Evolutionary conservation across 1,139 yeast species (phyloP).

Genomic region (Pichia sp.): DNA sequence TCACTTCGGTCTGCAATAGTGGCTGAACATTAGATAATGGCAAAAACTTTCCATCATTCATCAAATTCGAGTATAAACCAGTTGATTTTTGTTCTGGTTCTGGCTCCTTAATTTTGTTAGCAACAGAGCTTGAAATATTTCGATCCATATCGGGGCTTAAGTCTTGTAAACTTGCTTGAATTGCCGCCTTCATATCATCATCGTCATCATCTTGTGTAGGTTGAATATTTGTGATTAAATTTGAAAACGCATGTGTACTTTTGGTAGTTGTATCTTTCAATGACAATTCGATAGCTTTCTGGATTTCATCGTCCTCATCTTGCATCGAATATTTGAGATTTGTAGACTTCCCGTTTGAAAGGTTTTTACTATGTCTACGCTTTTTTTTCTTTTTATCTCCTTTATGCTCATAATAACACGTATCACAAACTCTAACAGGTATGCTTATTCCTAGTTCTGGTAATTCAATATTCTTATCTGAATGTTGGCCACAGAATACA

Average conservation of each 20-base stretch:
- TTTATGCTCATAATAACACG: constrained; percentile 50
- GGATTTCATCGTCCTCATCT: constrained; percentile 70
- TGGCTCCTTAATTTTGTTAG: constrained; percentile 7
- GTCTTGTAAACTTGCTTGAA: constrained; percentile 85
- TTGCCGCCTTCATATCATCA: constrained; percentile 90
- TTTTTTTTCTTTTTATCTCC: constrained; percentile 17
- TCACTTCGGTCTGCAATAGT: too few relatives aligned
- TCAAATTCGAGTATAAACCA: constrained; percentile 25
- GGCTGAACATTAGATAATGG: background rate
- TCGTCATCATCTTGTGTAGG: constrained; percentile 53
- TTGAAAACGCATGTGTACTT: background rate
- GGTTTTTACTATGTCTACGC: constrained; percentile 12
- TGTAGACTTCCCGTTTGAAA: background rate
- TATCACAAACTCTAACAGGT: constrained; percentile 92
- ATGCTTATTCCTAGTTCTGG: constrained; percentile 83
- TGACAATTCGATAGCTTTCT: constrained; percentile 72
- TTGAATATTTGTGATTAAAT: background rate
- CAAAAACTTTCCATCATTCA: constrained; percentile 2
- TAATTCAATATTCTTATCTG: constrained; percentile 61
- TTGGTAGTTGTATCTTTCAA: constrained; percentile 42
- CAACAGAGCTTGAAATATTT: constrained; percentile 14
- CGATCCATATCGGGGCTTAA: constrained; percentile 33
- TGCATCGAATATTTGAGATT: constrained; percentile 24
- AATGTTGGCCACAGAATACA: constrained; percentile 80
- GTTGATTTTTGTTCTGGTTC: constrained; percentile 17